Evolutionary conservation across 345 rosid genomes (phyloP), one percentile per base, ranked within the genome.

Genomic region (Cardamine chenopodiifolia): DNA sequence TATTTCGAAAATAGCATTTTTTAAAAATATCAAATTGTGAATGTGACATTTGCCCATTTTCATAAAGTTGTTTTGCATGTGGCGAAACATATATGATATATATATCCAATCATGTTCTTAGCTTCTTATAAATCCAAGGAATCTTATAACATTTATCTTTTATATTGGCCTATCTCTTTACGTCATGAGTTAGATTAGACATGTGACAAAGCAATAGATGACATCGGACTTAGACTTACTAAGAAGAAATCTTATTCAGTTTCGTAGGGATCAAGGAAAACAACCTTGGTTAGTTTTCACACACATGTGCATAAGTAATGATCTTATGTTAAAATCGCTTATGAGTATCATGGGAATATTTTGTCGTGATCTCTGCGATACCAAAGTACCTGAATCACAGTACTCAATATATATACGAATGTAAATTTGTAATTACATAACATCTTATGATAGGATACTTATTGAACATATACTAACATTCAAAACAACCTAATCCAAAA

Each of bases 21-120:
- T 60, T 40, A 17, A 50, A 52, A 31, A 31, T 15, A 60, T 75
- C 54, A 39, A 75, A 40, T 31, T 40, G 8, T 52, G 62, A 68
- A 52, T 29, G 79, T 75, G 79, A 75, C 79, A 29, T 22, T 68
- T 50, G 12, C 74, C 74, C 14, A 49, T 58, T 66, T 19, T 7
- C 40, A 26, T 12, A 20, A 39, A 50, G 28, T 19, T 58, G 20
- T 7, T 67, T 10, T 37, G 62, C 79, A 75, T 68, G 48, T 68
- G 55, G 37, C 31, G 19, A 19, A 59, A 75, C 62, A 28, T 50
- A 52, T 68, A 52, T 48, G 19, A 19, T 50, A 75, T 55, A 28
- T 50, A 52, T 68, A 52, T 48, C 79, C 17, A 68, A 60, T 50
- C 74, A 75, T 68, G 74, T 66, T 68, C 79, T 53, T 67, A 60